Percentiles rank a stretch among this genome's conserved stretches.
Conservation (phyloP, 2,329 filamentous ascomycete species). For the Colletotrichum sp. region DNA sequence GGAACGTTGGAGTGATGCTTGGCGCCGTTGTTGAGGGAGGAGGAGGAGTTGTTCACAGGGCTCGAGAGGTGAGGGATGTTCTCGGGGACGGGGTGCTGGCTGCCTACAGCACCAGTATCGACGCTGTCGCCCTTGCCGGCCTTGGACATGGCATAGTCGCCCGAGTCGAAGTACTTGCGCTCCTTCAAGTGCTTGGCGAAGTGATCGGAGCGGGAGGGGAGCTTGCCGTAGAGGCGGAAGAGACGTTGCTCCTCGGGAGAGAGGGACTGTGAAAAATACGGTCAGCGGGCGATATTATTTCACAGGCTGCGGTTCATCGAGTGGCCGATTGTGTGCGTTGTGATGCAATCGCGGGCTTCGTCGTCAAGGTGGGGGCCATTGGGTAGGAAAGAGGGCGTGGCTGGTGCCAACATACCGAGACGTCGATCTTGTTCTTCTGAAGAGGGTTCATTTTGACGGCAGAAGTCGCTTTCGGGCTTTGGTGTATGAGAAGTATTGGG, state of each 20-base stretch:
- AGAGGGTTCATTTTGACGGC: slow-evolving; percentile 81
- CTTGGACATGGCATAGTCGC: slow-evolving; percentile 95
- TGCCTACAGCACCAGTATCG: slow-evolving; percentile 91
- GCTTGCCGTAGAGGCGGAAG: slow-evolving; percentile 96
- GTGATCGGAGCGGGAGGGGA: slow-evolving; percentile 94
- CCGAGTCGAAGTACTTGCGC: slow-evolving; percentile 97
- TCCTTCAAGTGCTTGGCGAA: slow-evolving; percentile 99
- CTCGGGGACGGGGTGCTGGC: slow-evolving; percentile 92
- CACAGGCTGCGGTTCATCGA: neutral
- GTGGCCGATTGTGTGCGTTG: neutral
- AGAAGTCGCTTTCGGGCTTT: neutral
- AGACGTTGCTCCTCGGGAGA: slow-evolving; percentile 94
- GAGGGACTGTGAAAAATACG: slow-evolving; percentile 68
- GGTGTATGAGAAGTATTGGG: neutral
- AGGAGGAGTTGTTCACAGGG: slow-evolving; percentile 50
- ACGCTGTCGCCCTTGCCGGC: slow-evolving; percentile 95
- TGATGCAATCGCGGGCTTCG: slow-evolving; percentile 1
- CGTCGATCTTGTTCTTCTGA: slow-evolving; percentile 98
- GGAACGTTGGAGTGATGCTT: slow-evolving; percentile 22
- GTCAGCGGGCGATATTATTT: slow-evolving; percentile 24
- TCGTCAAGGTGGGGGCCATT: slow-evolving; percentile 6
- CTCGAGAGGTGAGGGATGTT: slow-evolving; percentile 91
- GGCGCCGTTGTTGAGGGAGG: slow-evolving; percentile 18
- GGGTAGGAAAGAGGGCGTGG: slow-evolving; percentile 16
- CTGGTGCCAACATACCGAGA: slow-evolving; percentile 72